Evolutionary conservation across 2,329 filamentous ascomycete genomes (phyloP).

Genomic region (Pezicula carpinea): DNA sequence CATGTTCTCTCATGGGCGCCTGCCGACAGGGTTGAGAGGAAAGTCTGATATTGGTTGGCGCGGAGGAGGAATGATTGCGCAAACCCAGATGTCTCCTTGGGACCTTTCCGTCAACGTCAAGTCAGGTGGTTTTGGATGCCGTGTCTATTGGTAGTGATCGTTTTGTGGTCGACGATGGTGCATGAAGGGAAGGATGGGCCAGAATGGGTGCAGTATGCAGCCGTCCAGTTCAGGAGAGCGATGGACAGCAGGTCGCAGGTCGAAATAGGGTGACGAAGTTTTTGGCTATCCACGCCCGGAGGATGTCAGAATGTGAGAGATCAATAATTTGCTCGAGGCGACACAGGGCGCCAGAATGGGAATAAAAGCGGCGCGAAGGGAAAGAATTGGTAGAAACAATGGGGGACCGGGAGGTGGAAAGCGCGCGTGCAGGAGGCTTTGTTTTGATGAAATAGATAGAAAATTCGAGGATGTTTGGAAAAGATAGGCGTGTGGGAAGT

Average conservation of each 20-base stretch:
- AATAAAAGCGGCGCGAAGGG: background rate
- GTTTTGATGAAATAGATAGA: no score
- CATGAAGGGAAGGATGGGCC: background rate
- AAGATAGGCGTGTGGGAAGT: no score
- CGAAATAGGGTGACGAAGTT: background rate
- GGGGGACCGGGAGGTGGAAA: no score
- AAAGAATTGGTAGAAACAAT: background rate
- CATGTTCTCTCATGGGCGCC: constrained; percentile 18
- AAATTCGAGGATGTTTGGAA: background rate
- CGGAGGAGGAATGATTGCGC: background rate
- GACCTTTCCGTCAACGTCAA: background rate
- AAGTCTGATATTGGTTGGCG: background rate
- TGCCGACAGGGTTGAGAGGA: constrained; percentile 1
- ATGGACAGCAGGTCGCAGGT: background rate
- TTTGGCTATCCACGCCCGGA: background rate
- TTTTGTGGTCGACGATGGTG: background rate
- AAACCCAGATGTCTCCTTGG: background rate
- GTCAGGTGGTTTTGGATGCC: background rate
- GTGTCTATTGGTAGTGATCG: background rate
- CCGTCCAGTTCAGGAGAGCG: background rate
- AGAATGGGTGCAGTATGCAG: background rate
- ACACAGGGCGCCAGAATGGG: background rate
- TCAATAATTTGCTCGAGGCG: background rate
- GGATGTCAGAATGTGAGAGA: background rate
- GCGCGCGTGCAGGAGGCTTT: no score